Conservation (phyloP, 176 grass and related monocot species). For the Dendrocalamus sinicus region DNA sequence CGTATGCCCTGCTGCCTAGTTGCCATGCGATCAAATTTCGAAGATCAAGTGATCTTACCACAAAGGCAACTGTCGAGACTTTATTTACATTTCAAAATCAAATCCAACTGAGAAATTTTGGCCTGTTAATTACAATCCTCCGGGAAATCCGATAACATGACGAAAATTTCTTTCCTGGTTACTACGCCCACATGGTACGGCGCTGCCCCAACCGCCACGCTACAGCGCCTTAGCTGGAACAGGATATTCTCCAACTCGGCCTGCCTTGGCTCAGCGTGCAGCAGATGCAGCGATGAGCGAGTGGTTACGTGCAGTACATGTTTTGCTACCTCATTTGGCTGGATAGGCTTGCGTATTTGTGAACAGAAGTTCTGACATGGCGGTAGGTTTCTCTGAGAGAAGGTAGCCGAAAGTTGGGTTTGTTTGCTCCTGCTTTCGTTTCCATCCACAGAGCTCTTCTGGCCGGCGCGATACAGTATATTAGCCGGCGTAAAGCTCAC, state of each 20-base stretch:
- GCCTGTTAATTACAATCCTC: too few species aligned
- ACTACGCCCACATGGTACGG: background rate
- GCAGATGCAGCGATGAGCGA: background rate
- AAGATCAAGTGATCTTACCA: too few species aligned
- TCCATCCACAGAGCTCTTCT: background rate
- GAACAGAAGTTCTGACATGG: background rate
- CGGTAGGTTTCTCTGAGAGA: background rate
- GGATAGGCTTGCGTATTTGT: background rate
- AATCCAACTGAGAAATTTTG: too few species aligned
- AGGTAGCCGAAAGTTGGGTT: background rate
- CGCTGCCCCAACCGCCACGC: slow-evolving; percentile 27
- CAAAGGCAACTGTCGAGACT: too few species aligned
- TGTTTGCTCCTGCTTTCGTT: background rate
- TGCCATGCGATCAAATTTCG: too few species aligned
- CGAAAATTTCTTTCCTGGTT: background rate
- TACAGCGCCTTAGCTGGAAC: slow-evolving; percentile 26
- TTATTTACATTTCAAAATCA: too few species aligned
- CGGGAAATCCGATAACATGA: too few species aligned
- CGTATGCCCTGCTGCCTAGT: too few species aligned
- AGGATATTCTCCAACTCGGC: slow-evolving; percentile 37
- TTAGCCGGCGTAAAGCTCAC: background rate
- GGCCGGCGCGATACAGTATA: background rate
- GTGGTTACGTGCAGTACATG: background rate
- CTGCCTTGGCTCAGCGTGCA: background rate
- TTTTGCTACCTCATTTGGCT: background rate